Evolutionary conservation across 129 eudicot genomes (phyloP).

Genomic region (Saussurea involucrata): DNA sequence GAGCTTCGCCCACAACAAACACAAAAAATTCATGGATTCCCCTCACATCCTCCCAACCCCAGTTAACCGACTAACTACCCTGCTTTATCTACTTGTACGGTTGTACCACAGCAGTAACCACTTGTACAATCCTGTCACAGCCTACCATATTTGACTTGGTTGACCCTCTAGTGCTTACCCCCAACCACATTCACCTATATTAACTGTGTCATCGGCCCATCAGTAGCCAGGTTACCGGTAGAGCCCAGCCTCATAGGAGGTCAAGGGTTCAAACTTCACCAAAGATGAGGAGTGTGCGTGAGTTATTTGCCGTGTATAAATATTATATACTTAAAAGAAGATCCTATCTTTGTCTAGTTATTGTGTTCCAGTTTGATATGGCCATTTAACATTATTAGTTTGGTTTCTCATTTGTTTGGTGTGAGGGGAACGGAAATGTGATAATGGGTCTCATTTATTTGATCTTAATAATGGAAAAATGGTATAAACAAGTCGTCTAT

Average conservation of each 20-base stretch:
- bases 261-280: neutral
- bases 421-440: neutral
- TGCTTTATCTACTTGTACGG: too few relatives aligned
- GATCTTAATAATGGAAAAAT: neutral
- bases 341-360: neutral
- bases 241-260: neutral
- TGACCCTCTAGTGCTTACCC: too few relatives aligned
- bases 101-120: too few relatives aligned
- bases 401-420: neutral
- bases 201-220: too few relatives aligned
- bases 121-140: too few relatives aligned
- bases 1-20: too few relatives aligned
- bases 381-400: neutral
- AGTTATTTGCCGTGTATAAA: neutral
- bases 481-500: neutral
- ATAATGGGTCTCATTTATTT: neutral
- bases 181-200: too few relatives aligned
- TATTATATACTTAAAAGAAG: neutral
- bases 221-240: too few relatives aligned
- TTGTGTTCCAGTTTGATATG: neutral
- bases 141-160: too few relatives aligned
- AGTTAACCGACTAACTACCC: too few relatives aligned
- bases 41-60: too few relatives aligned
- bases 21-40: too few relatives aligned
- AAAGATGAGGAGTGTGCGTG: neutral